phyloP scores from a whole-genome alignment of 768 basidiomycete species.

The Suillus luteus region DNA sequence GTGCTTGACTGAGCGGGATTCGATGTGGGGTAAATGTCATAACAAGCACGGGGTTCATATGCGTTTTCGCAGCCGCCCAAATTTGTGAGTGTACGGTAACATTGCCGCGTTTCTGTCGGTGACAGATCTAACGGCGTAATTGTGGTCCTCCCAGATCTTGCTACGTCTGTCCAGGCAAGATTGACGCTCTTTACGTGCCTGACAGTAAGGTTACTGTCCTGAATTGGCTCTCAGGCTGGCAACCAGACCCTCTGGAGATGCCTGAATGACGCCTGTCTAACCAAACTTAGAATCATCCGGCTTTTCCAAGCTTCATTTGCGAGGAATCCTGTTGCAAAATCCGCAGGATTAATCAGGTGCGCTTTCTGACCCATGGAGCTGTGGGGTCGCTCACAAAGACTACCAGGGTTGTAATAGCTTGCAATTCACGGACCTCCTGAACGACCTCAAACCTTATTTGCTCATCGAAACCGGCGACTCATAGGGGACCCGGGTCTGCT shows the following conservation, averaged over 20 bases:
- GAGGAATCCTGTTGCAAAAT: conserved; percentile 5
- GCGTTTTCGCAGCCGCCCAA: conserved; percentile 35
- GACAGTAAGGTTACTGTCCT: conserved; percentile 20
- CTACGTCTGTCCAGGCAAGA: conserved; percentile 29
- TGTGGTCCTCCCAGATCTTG: conserved; percentile 30
- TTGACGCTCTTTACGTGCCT: conserved; percentile 29
- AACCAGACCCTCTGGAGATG: conserved; percentile 28
- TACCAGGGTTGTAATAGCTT: conserved; percentile 19
- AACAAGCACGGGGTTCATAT: conserved; percentile 31
- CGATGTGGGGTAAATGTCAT: conserved; percentile 7
- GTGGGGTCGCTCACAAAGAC: conserved; percentile 19
- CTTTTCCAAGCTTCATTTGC: conserved; percentile 9
- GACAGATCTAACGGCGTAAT: conserved; percentile 32
- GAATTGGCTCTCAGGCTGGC: conserved; percentile 30
- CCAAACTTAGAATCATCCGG: conserved; percentile 30
- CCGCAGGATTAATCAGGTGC: conserved; percentile 23
- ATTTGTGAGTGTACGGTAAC: conserved; percentile 29
- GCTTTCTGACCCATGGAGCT: conserved; percentile 14
- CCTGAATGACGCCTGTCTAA: conserved; percentile 25
- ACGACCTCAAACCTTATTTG: conserved; percentile 19
- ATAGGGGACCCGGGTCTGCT: conserved; percentile 10
- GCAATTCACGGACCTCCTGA: conserved; percentile 20
- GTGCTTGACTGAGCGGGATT: background rate
- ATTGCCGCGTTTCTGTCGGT: conserved; percentile 28
- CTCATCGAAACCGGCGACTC: conserved; percentile 24